Percentiles rank a stretch among this genome's conserved stretches.
phyloP scores from a whole-genome alignment of 2,329 filamentous ascomycete genomes.

The Epichloe gansuensis region DNA sequence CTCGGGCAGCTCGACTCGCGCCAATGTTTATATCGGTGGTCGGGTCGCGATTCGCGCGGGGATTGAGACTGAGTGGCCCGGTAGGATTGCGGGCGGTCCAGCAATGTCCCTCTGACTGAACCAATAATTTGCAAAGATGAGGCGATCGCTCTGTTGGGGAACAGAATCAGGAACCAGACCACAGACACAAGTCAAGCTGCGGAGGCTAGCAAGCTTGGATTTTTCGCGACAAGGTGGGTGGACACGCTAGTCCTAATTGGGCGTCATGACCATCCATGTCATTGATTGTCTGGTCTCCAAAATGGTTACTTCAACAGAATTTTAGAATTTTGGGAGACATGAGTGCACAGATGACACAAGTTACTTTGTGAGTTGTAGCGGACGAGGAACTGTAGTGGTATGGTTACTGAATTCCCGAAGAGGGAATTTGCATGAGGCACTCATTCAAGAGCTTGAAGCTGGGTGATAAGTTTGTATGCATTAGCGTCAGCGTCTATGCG shows the following conservation, averaged over 20 bases:
- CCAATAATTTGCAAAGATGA: neutral
- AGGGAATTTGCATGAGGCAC: too few relatives aligned
- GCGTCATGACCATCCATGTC: constrained; percentile 17
- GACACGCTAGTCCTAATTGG: constrained; percentile 21
- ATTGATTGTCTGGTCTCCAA: neutral
- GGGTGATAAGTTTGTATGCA: neutral
- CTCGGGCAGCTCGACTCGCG: constrained; percentile 1
- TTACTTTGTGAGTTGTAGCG: too few relatives aligned
- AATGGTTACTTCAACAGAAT: neutral
- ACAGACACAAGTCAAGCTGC: neutral
- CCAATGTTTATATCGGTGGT: neutral
- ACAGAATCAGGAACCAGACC: neutral
- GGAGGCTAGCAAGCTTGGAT: constrained; percentile 7
- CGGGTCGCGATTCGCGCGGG: neutral
- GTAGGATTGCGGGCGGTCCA: neutral
- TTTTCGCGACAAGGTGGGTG: constrained; percentile 7
- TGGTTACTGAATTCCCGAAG: too few relatives aligned
- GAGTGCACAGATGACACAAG: too few relatives aligned
- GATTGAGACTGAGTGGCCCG: neutral
- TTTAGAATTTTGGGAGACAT: neutral
- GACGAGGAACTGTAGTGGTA: too few relatives aligned
- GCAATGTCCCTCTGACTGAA: neutral
- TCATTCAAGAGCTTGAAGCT: neutral
- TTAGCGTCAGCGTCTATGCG: neutral
- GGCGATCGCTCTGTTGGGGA: neutral